Evolutionary conservation across 2,329 filamentous ascomycete species (phyloP).

Genomic region (Neofusicoccum umdonicola): DNA sequence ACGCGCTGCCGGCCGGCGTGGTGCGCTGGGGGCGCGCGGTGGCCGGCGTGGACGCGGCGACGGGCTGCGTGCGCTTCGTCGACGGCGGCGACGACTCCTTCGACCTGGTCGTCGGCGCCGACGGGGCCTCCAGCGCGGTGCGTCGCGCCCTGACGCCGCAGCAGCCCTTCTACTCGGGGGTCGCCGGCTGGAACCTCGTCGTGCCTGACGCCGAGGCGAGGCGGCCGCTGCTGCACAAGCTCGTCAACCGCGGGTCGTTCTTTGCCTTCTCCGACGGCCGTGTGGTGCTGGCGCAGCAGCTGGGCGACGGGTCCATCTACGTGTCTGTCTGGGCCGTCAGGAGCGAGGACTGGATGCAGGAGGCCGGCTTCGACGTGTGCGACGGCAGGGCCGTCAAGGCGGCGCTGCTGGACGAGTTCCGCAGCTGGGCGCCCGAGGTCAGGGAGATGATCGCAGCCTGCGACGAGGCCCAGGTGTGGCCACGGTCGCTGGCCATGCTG

Average conservation of each 20-base stretch:
- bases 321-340: too few relatives aligned
- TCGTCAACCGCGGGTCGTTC: slow-evolving; percentile 35
- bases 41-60: too few relatives aligned
- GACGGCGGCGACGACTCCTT: slow-evolving; percentile 16
- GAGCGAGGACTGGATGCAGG: slow-evolving; percentile 25
- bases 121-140: too few relatives aligned
- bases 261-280: slow-evolving; percentile 23
- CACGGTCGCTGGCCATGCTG: slow-evolving; percentile 34
- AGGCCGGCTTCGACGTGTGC: neutral
- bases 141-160: slow-evolving; percentile 18
- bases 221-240: slow-evolving; percentile 29
- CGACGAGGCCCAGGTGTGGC: slow-evolving; percentile 26
- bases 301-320: too few relatives aligned
- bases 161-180: slow-evolving; percentile 38
- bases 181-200: slow-evolving; percentile 32
- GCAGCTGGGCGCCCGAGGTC: slow-evolving; percentile 33
- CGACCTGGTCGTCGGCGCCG: neutral
- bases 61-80: too few relatives aligned
- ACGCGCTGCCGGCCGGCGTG: slow-evolving; percentile 23
- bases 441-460: slow-evolving; percentile 26
- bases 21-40: slow-evolving; percentile 25
- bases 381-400: slow-evolving; percentile 18
- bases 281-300: too few relatives aligned
- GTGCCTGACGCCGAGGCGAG: slow-evolving; percentile 28
- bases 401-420: slow-evolving; percentile 24